Base-by-base conservation (phyloP, 2,329 filamentous ascomycete genomes). In the Tolypocladium paradoxum region DNA sequence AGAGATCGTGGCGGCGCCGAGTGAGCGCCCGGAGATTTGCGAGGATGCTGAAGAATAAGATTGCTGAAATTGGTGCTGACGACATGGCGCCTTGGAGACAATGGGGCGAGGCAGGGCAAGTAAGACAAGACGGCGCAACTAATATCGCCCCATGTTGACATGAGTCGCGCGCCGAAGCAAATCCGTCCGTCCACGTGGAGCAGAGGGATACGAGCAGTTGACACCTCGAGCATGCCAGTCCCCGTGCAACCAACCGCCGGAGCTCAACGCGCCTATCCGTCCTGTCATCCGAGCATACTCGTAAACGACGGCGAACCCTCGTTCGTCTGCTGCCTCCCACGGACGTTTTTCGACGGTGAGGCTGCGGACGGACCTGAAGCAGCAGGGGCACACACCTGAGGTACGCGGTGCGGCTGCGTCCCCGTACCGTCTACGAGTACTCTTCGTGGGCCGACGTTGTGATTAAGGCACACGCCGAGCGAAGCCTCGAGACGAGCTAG, bases 401-500 rank as follows among this genome's bases (percentile, higher is more conserved):
- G 20, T 35, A 35, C 18, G 14, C n/a, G 37, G 24, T 9, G 38
- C 20, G 29, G 31, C 31, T 4, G 31, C 31, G 31, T 14, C 31
- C 14, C 31, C 31, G 31, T 16, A 18, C 34, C 34, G 4, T 16
- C 16, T 18, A n/a, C n/a, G n/a, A n/a, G n/a, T n/a, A 8, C 29
- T 48, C 46, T 35, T 22, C 24, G 35, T 18, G 20, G 31, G 49
- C 49, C 49, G 18, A 37, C 38, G 48, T 24, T 52, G 49, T 54
- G 55, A 56, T 64, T 60, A 64, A 63, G 62, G 63, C 57, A 55
- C 59, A 57, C 58, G 56, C 52, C 53, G 51, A 56, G 58, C 58
- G 55, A 60, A 54, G 57, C 51, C 54, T 24, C 57, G 56, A 65
- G 63, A 63, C 56, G 55, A 58, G 58, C 61, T 62, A 64, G 55